These are phyloP conservation scores for Mycena haematopus DNA, from an alignment of 768 basidiomycete genomes.

Conservation along the genomic window DNA sequence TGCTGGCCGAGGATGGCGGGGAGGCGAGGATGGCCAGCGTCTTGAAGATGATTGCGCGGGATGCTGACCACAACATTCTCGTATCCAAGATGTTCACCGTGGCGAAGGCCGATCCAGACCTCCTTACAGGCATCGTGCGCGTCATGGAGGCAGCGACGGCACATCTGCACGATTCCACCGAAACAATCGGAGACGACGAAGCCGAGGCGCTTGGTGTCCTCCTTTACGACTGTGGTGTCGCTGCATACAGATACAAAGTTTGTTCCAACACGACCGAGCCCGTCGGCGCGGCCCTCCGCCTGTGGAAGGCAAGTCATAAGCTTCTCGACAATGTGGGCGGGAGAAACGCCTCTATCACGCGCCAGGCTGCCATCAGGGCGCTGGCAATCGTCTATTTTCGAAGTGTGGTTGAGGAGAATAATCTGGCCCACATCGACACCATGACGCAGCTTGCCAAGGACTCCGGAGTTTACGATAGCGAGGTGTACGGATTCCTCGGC, in stretches of 20 bases:
- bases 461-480: background rate
- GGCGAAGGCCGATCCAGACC: background rate
- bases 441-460: background rate
- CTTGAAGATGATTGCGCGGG: background rate
- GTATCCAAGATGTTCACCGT: background rate
- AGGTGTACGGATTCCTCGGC: background rate
- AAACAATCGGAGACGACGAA: background rate
- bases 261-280: background rate
- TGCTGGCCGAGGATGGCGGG: background rate
- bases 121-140: background rate
- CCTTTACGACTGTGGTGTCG: background rate
- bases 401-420: background rate
- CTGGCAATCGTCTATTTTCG: background rate
- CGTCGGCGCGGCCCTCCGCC: background rate
- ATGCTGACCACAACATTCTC: background rate
- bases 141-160: background rate
- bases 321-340: background rate
- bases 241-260: background rate
- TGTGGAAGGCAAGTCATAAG: background rate
- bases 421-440: background rate
- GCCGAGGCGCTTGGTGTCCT: background rate
- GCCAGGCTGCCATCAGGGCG: background rate
- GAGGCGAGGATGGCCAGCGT: background rate
- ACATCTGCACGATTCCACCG: background rate
- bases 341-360: background rate